Evolutionary conservation across 148 eudicot species (phyloP).

Genomic region (Camellia japonica): DNA sequence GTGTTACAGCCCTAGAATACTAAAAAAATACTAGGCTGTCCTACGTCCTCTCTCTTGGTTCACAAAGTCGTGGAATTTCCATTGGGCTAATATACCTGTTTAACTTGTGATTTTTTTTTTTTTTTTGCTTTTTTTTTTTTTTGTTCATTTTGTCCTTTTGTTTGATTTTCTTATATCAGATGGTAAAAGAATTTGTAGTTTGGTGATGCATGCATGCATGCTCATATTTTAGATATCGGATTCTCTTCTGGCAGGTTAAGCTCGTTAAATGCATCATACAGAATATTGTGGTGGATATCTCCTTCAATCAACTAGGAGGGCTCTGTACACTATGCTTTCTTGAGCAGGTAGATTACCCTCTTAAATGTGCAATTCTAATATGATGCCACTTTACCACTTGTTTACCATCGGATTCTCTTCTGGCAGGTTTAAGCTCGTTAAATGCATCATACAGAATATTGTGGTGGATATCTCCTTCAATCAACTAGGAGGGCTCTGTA

Average conservation of each 20-base stretch:
- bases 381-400: slow-evolving; percentile 3
- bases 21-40: not conserved
- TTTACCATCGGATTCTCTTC: slow-evolving; percentile 23
- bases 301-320: slow-evolving; percentile 93
- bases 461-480: slow-evolving; percentile 95
- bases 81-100: not conserved
- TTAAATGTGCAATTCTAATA: slow-evolving; percentile 5
- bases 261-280: slow-evolving; percentile 92
- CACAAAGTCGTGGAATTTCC: not conserved
- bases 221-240: slow-evolving; percentile 10
- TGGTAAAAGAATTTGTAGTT: not conserved
- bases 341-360: slow-evolving; percentile 61
- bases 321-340: slow-evolving; percentile 92
- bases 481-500: slow-evolving; percentile 90
- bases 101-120: not conserved
- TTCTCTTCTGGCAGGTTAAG: slow-evolving; percentile 72
- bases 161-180: not conserved
- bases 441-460: slow-evolving; percentile 90
- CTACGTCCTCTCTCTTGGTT: not conserved
- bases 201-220: not conserved
- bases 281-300: slow-evolving; percentile 92
- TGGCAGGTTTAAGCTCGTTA: slow-evolving; percentile 96
- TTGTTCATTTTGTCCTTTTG: slow-evolving; percentile 8
- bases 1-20: not conserved
- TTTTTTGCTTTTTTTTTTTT: slow-evolving; percentile 1